Evolutionary conservation across 2,329 filamentous ascomycete genomes (phyloP), one percentile per base, ranked within the genome.

Genomic region (Colletotrichum siamense): DNA sequence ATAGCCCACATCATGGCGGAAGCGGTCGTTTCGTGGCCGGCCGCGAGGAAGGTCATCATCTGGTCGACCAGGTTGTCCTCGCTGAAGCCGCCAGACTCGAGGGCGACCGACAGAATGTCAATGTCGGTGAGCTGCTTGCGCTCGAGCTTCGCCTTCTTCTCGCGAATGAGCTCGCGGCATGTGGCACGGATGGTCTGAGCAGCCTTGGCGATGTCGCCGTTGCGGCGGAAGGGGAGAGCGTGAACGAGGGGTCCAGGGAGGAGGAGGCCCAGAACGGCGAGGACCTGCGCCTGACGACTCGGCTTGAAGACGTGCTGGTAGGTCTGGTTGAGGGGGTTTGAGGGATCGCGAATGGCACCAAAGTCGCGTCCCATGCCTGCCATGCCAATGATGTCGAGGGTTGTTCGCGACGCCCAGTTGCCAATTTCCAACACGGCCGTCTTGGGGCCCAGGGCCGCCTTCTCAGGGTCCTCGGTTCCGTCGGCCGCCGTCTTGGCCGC

Each of bases 41-140:
- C 95, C 1, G 94, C 94, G 7, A 98, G 90, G 86, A 98, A 97
- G 1, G 95, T 98, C 95, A 98, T 97, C 82, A 97, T 91, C 85
- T 98, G 95, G 83, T 97, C 94, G 44, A 95, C 91, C n/a, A 98
- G 90, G 76, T 95, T 92, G 65, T 95, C 94, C 77, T 97, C 95
- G 15, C 86, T 90, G 84, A 98, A 97, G 8, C 89, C 92, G 63
- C 94, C 94, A 52, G 92, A 95, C 82, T 93, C 91, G 64, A 98
- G 87, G 18, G 95, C 95, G 0, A 96, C 94, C 1, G 94, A 95
- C 39, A 98, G 87, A 74, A 98, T 97, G 83, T 98, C 95, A 9
- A 91, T 84, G 62, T 92, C 92, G 2, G 85, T 85, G 28, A 85
- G 84, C 75, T 90, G 86, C 75, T 89, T 88, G 76, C 86, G 85